Conservation (phyloP, 805 yeast genomes). For the Yarrowia phangngaensis region DNA sequence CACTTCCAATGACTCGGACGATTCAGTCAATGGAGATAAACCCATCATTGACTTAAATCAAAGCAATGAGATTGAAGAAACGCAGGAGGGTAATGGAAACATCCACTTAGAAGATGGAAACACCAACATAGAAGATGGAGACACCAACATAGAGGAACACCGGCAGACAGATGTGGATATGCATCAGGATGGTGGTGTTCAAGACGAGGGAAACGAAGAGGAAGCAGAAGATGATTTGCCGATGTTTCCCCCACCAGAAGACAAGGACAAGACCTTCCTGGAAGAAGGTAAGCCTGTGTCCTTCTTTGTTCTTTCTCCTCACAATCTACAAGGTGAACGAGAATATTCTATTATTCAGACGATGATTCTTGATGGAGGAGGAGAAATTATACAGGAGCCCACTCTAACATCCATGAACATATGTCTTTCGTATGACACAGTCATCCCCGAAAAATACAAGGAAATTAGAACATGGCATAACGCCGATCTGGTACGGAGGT, state of each 20-base stretch:
- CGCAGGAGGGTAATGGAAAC: too few species aligned
- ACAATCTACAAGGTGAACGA: not conserved
- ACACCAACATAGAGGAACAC: too few species aligned
- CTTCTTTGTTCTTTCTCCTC: not conserved
- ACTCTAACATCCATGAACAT: not conserved
- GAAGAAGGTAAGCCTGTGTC: not conserved
- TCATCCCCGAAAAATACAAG: not conserved
- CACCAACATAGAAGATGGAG: too few species aligned
- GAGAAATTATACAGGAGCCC: not conserved
- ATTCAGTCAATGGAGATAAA: too few species aligned
- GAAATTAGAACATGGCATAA: not conserved
- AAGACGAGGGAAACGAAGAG: not conserved
- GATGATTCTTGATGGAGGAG: not conserved
- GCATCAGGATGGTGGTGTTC: too few species aligned
- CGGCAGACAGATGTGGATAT: too few species aligned
- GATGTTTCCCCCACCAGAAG: conserved; percentile 8
- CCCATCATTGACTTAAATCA: too few species aligned
- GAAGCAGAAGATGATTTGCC: not conserved
- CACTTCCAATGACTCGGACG: too few species aligned
- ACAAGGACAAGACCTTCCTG: not conserved
- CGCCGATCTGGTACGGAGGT: not conserved
- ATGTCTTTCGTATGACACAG: not conserved
- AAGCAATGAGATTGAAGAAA: too few species aligned
- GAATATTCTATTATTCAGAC: not conserved
- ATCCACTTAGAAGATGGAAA: too few species aligned